Conservation (phyloP, 2,329 filamentous ascomycete genomes). For the Pseudopyricularia javanii region DNA sequence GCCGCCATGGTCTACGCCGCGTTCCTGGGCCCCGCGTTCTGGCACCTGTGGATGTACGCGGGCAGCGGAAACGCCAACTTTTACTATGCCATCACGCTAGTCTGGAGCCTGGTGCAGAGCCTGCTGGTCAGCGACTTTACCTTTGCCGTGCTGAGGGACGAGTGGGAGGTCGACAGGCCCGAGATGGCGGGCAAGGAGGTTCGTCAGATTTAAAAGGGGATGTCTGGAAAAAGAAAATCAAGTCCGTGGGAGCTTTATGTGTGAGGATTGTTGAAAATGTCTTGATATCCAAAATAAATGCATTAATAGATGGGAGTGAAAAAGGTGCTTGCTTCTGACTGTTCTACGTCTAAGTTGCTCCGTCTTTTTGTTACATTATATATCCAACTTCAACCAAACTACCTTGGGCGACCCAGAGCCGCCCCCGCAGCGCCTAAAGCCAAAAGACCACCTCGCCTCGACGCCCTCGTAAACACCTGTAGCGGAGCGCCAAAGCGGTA, state of each 20-base stretch:
- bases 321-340: too few relatives aligned
- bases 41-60: conserved; percentile 96
- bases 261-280: not conserved
- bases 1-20: conserved; percentile 78
- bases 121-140: conserved; percentile 78
- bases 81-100: conserved; percentile 98
- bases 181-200: conserved; percentile 84
- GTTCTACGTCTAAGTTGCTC: too few relatives aligned
- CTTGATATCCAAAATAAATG: too few relatives aligned
- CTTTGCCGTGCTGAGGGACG: conserved; percentile 81
- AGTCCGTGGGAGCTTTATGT: not conserved
- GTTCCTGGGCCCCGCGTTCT: conserved; percentile 86
- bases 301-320: too few relatives aligned
- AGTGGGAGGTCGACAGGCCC: conserved; percentile 85
- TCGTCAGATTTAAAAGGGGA: conserved; percentile 72
- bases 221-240: too few relatives aligned
- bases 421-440: not conserved
- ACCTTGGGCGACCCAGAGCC: not conserved
- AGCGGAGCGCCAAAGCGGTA: not conserved
- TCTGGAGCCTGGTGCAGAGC: conserved; percentile 87
- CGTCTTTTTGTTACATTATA: too few relatives aligned
- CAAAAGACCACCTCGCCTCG: not conserved
- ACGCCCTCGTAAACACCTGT: not conserved
- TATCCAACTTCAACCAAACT: not conserved
- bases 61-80: conserved; percentile 98